Base-by-base conservation (phyloP, 2,329 filamentous ascomycete species). In the Diaporthe amygdali region DNA sequence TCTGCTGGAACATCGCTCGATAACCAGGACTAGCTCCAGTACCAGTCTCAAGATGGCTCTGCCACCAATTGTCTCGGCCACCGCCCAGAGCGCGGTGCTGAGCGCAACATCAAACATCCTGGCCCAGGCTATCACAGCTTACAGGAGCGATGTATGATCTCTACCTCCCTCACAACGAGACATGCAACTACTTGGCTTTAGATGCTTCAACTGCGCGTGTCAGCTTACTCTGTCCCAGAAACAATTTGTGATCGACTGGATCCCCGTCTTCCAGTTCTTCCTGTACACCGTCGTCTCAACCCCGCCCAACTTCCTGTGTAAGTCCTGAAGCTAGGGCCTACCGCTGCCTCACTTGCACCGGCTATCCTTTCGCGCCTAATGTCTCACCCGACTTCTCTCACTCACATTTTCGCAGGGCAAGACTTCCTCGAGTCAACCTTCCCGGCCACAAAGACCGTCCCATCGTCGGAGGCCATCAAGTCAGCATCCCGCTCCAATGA, bases 241-340 rank as follows among this genome's bases (percentile, higher is more conserved):
- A 66, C 81, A 89, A 14, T 87, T 93, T 66, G 80, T 84, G 30
- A 84, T 97, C 76, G 89, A 95, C 81, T 87, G 87, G 81, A 82
- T 88, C 6, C 90, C 92, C 5, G 86, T 97, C 52, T 83, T 95
- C 75, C 93, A 95, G 79, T 97, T 97, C 81, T 83, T 93, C 66
- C 78, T 94, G 67, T 97, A 92, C 84, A 89, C 91, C 74, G 78
- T 93, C 41, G 78, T 97, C 71, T 92, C 88, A 80, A 92, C 91
- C 49, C 94, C 95, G 3, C 93, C 93, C 54, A 98, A 98, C 82
- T 94, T 94, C 78, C 79, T 94, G 76, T 97, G 95, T 90, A 80
- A 76, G 83, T 80, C n/a, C 41, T 44, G 17, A n/a, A 10, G 14
- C 10, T 17, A 17, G 10, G 46, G 32, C 37, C 27, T 63, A 17